Percentiles rank a stretch among this genome's conserved stretches.
These are phyloP conservation scores for Papiliotrema nemorosa DNA, from an alignment of 1,284 basidiomycete species.

Conservation along the genomic window DNA sequence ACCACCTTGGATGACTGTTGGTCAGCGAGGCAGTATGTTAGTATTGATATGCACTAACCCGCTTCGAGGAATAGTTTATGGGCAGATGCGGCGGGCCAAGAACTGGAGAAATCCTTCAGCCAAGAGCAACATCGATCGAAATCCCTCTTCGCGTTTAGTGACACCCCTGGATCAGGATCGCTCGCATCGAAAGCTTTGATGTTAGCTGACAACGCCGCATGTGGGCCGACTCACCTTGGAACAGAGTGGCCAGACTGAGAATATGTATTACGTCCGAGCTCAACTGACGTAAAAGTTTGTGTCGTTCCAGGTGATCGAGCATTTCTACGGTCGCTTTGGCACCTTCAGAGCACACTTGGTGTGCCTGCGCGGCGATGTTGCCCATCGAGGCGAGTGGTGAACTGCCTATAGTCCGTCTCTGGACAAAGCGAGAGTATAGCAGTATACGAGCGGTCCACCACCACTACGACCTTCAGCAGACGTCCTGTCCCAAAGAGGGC, in stretches of 20 bases:
- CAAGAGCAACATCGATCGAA: conserved; percentile 45
- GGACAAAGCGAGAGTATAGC: conserved; percentile 39
- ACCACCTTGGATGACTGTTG: conserved; percentile 36
- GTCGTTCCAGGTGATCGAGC: conserved; percentile 31
- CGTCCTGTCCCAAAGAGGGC: no score
- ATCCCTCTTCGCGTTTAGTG: conserved; percentile 33
- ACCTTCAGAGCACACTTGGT: conserved; percentile 30
- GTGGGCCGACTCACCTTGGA: conserved; percentile 12
- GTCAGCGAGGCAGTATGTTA: neutral
- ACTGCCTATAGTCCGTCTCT: conserved; percentile 3
- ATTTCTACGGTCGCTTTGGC: conserved; percentile 36
- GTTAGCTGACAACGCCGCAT: neutral
- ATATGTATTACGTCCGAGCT: conserved; percentile 44
- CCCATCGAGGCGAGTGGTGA: neutral
- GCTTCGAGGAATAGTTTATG: conserved; percentile 46
- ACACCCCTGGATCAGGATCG: conserved; percentile 16
- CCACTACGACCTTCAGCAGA: conserved; percentile 23
- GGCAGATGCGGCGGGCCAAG: conserved; percentile 42
- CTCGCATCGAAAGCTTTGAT: conserved; percentile 25
- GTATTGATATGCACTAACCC: conserved; percentile 18
- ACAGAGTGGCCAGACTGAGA: conserved; percentile 38
- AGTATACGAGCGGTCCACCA: conserved; percentile 38
- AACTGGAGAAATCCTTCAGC: conserved; percentile 37
- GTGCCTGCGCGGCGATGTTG: neutral
- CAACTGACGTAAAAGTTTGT: conserved; percentile 32